Percentiles rank a stretch among this genome's conserved stretches.
Evolutionary conservation across 2,329 filamentous ascomycete genomes (phyloP).

Genomic region (Ilyonectria destructans): DNA sequence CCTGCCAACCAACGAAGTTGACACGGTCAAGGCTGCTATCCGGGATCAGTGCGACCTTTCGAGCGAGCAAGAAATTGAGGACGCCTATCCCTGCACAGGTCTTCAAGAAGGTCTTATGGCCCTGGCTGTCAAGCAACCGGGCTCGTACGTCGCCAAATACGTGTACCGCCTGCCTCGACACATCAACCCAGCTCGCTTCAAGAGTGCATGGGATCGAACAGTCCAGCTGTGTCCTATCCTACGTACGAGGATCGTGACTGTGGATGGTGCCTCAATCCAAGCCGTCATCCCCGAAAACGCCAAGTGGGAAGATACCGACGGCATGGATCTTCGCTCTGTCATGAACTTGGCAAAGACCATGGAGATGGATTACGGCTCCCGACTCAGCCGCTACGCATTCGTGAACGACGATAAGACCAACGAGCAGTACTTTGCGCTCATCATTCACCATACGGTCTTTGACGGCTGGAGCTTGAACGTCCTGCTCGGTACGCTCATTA

Average conservation of each 20-base stretch:
- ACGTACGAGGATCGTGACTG: background rate
- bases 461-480: conserved; percentile 21
- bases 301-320: background rate
- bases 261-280: background rate
- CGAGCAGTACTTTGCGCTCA: background rate
- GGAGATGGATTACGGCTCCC: conserved; percentile 7
- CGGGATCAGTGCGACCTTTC: background rate
- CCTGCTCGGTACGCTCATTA: background rate
- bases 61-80: conserved; percentile 48
- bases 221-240: background rate
- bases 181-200: conserved; percentile 1
- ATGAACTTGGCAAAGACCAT: background rate
- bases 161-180: background rate
- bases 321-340: background rate
- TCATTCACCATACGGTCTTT: conserved; percentile 15
- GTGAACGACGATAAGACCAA: conserved; percentile 37
- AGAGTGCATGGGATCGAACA: conserved; percentile 4
- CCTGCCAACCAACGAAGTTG: background rate
- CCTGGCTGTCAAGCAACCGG: conserved; percentile 10
- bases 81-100: conserved; percentile 23
- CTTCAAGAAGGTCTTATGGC: conserved; percentile 24
- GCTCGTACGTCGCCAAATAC: conserved; percentile 15
- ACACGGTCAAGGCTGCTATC: background rate
- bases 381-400: conserved; percentile 5
- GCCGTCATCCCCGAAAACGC: background rate